phyloP scores from a whole-genome alignment of 2,329 filamentous ascomycete genomes.

The Cercospora zeae-maydis region DNA sequence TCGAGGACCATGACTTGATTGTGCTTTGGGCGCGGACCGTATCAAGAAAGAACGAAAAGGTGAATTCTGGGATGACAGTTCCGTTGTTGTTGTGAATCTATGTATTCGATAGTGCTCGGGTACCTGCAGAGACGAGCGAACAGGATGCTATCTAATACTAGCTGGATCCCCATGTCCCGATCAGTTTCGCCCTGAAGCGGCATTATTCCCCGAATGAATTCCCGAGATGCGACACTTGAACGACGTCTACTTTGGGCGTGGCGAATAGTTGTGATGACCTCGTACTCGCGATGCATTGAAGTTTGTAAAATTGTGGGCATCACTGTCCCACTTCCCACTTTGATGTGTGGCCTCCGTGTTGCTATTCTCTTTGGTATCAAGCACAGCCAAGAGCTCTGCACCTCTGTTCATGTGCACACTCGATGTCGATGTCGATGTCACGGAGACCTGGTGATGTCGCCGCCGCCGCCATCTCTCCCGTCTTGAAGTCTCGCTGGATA shows the following conservation, averaged over 20 bases:
- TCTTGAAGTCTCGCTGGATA: not conserved
- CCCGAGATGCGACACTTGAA: not conserved
- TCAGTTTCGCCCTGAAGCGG: not conserved
- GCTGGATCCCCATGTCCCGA: slow-evolving; percentile 4
- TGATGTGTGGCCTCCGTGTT: no score
- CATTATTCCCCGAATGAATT: not conserved
- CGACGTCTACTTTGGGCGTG: not conserved
- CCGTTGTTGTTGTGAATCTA: not conserved
- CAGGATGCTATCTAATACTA: not conserved
- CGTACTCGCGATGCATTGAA: not conserved
- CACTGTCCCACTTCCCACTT: no score
- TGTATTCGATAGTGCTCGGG: not conserved
- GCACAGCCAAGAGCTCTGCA: not conserved
- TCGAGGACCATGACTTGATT: slow-evolving; percentile 40
- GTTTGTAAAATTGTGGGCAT: no score
- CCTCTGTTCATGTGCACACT: not conserved
- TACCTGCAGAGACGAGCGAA: not conserved
- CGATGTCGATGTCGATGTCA: not conserved
- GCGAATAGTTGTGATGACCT: not conserved
- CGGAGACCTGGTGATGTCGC: not conserved
- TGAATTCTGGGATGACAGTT: not conserved
- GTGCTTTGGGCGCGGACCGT: no score
- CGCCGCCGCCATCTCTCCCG: not conserved
- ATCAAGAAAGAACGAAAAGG: not conserved
- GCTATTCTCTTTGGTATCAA: not conserved